A percentile compares a stretch with the other conserved stretches of the same genome.
Conservation (phyloP, 805 yeast species). For the Sugiyamaella americana region DNA sequence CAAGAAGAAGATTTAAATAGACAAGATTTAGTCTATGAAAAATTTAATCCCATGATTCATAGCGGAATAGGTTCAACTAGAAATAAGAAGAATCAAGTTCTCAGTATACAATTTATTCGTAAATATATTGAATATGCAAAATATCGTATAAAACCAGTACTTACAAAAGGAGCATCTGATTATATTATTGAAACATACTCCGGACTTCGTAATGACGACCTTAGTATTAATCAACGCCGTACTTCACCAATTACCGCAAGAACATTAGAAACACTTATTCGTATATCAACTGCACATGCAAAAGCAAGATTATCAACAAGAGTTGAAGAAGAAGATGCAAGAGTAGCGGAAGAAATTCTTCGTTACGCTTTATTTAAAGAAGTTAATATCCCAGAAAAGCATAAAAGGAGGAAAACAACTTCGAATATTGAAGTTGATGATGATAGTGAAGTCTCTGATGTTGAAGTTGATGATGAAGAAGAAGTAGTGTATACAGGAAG, state of each 20-base stretch:
- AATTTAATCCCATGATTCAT: conserved; percentile 74
- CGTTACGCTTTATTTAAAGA: conserved; percentile 84
- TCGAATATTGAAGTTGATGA: conserved; percentile 28
- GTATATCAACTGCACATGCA: conserved; percentile 94
- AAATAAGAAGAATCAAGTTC: conserved; percentile 36
- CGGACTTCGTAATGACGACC: conserved; percentile 70
- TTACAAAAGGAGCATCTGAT: conserved; percentile 70
- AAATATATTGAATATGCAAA: conserved; percentile 93
- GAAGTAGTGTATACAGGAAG: conserved; percentile 32
- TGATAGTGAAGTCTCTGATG: conserved; percentile 43
- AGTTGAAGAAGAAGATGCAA: conserved; percentile 72
- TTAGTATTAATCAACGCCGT: conserved; percentile 38
- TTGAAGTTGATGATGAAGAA: conserved; percentile 38
- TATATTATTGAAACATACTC: conserved; percentile 77
- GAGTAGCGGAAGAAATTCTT: conserved; percentile 76
- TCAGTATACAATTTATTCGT: conserved; percentile 79
- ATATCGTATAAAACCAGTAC: conserved; percentile 73
- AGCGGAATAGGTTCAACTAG: conserved; percentile 56
- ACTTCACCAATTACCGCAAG: conserved; percentile 98
- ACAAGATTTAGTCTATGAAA: conserved; percentile 60
- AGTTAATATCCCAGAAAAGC: conserved; percentile 38
- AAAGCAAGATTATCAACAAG: conserved; percentile 80
- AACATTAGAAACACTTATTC: conserved; percentile 91
- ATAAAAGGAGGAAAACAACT: conserved; percentile 31
- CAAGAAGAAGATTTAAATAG: conserved; percentile 43